Evolutionary conservation across 306 rosid species (phyloP), one percentile per base, ranked within the genome.

Genomic region (Mimosa bimucronata): DNA sequence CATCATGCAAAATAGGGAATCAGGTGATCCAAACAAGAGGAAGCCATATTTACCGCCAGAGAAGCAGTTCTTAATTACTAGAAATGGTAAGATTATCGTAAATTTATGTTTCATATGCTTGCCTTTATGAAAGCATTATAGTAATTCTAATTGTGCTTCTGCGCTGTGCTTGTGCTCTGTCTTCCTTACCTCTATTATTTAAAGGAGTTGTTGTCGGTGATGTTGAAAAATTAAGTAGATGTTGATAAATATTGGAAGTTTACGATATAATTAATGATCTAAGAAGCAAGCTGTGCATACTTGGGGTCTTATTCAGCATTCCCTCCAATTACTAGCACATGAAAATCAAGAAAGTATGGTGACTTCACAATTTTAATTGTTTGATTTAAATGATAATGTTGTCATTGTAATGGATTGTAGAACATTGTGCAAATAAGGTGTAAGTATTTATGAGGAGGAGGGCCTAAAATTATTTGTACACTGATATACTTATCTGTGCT

Each of bases 21-120:
- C 98, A 0, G 99, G 99, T 53, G 99, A 95, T 57, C 92, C 95
- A 38, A 84, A 87, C 88, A 91, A 93, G 92, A 89, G 97, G 93
- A 95, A 95, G 85, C 58, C 97, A 0, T 95, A 91, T 83, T 88
- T 95, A 42, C 99, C 99, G 23, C 66, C 84, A 4, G 97, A 90
- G 46, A 95, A 95, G 80, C 99, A 93, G 82, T 93, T 91, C 83
- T 87, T 95, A 78, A 88, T 95, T 40, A 92, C 99, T 70, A 90
- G 99, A 81, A 95, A 95, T 68, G 99, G 99, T 95, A 88, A 30
- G 75, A 73, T 16, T 71, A 42, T 1, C 11, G 44, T 73, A 65
- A 26, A 21, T 16, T 26, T 19, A 10, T 23, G 30, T 15, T 19
- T 45, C 67, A n/a, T 29, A 1, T 68, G 16, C 23, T n/a, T n/a